phyloP scores from a whole-genome alignment of 306 rosid species.

The Comarum palustre region DNA sequence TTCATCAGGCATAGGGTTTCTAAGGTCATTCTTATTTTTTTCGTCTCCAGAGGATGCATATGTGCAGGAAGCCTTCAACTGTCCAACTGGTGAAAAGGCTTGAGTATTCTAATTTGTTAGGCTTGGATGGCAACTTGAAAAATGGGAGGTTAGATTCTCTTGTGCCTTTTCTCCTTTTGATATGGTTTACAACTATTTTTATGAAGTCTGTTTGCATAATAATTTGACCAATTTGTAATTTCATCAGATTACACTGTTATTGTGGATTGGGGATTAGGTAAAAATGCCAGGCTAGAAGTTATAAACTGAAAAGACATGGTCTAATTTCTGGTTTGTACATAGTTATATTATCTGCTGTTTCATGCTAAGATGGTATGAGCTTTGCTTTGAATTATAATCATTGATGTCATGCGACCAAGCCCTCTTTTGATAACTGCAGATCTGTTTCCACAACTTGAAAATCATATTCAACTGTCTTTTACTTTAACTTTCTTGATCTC shows the following conservation, averaged over 20 bases:
- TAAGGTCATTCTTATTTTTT: neutral
- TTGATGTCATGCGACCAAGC: neutral
- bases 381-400: neutral
- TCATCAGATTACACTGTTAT: neutral
- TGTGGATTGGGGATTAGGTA: neutral
- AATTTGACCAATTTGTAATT: neutral
- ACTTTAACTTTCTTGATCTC: neutral
- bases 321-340: neutral
- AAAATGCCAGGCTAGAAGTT: neutral
- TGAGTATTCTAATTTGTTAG: slow-evolving; percentile 77
- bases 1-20: neutral
- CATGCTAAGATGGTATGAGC: neutral
- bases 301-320: neutral
- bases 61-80: slow-evolving; percentile 73
- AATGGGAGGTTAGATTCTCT: slow-evolving; percentile 65
- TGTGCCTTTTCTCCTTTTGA: neutral
- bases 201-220: neutral
- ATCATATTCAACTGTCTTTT: neutral
- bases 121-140: slow-evolving; percentile 65
- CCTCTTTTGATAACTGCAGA: neutral
- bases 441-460: neutral
- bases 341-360: neutral
- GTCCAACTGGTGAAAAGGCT: slow-evolving; percentile 67
- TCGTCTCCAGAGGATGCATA: slow-evolving; percentile 59
- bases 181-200: neutral